phyloP scores from a whole-genome alignment of 495 filamentous ascomycete species.

The Tuber melanosporum region DNA sequence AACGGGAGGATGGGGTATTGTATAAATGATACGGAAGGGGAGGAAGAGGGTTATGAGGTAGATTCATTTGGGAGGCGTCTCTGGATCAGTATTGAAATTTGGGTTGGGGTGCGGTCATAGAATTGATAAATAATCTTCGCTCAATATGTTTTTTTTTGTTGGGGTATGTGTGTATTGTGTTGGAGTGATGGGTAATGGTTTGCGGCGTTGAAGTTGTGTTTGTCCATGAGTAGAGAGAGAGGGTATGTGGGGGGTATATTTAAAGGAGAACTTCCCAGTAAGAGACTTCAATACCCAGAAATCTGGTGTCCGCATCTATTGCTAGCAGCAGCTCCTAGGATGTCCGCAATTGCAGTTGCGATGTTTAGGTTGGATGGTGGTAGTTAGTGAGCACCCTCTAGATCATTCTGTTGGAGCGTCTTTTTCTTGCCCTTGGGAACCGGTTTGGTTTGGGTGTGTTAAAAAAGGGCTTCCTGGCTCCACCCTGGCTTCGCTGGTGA shows the following conservation, averaged over 20 bases:
- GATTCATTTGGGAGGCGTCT: conserved; percentile 4
- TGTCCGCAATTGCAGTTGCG: neutral
- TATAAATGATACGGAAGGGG: neutral
- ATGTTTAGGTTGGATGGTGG: neutral
- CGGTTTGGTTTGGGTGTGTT: neutral
- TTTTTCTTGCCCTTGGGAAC: neutral
- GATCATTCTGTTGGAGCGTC: neutral
- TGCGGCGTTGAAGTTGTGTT: neutral
- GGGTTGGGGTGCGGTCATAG: neutral
- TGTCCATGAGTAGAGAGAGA: neutral
- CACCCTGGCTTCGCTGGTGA: neutral
- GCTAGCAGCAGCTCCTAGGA: neutral
- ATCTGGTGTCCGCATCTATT: neutral
- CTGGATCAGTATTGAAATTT: neutral
- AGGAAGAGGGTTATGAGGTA: neutral
- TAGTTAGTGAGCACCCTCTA: neutral
- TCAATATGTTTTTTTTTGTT: neutral
- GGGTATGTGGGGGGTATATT: neutral
- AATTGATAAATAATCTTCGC: conserved; percentile 2
- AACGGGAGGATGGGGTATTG: neutral
- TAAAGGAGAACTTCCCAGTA: neutral
- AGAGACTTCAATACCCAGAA: neutral
- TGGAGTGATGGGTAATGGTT: neutral
- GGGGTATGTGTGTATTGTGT: neutral
- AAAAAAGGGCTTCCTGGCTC: neutral